Base-by-base conservation (phyloP, 805 yeast species). In the Lipomyces anomalus region DNA sequence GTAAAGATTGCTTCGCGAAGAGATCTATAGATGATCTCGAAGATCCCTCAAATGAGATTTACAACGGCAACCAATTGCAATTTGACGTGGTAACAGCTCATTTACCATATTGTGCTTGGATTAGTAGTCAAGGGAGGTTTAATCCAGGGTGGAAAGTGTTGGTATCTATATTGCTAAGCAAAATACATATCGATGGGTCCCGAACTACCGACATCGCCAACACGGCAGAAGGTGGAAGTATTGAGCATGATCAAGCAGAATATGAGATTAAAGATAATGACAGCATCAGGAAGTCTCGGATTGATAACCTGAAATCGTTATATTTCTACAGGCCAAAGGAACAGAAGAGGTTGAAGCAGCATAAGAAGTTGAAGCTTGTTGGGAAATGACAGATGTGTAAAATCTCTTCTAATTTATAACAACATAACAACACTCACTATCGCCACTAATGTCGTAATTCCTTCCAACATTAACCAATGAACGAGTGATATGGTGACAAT, bases 21-120 rank as follows among this genome's bases (percentile, higher is more conserved):
- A n/a, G n/a, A n/a, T n/a, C n/a, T n/a, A n/a, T n/a, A n/a, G n/a
- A n/a, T n/a, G n/a, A n/a, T n/a, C n/a, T n/a, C n/a, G n/a, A n/a
- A n/a, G n/a, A n/a, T n/a, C n/a, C n/a, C n/a, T n/a, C n/a, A n/a
- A n/a, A n/a, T n/a, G n/a, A n/a, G n/a, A n/a, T n/a, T n/a, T n/a
- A n/a, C n/a, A n/a, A n/a, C n/a, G n/a, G n/a, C n/a, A n/a, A n/a
- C n/a, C n/a, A n/a, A n/a, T n/a, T n/a, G n/a, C n/a, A n/a, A n/a
- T n/a, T 47, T 22, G 49, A 54, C 28, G 40, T 34, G 6, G 34
- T 36, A 22, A 11, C 22, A 7, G 35, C 21, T 11, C 58, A 55
- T 38, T 39, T 38, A 18, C 39, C 40, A 9, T 55, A 55, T 37
- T 55, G 58, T 28, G 57, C 58, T 2, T 55, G 58, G 58, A 33